phyloP scores from a whole-genome alignment of 2,329 filamentous ascomycete species.

The Ascochyta lentis region DNA sequence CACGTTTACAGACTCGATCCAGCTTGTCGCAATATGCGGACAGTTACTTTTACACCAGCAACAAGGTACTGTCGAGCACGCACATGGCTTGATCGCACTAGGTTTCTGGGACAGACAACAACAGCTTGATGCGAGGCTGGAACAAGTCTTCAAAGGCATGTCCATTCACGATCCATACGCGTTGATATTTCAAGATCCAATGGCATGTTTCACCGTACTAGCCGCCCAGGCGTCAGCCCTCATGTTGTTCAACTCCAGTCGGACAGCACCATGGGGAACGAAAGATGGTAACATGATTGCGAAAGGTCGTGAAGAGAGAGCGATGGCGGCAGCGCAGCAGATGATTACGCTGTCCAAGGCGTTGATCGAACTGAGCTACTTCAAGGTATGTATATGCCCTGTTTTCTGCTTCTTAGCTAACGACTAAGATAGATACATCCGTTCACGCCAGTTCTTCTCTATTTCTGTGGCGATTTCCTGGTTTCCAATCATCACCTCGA shows the following conservation, averaged over 20 bases:
- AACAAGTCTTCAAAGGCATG: constrained; percentile 2
- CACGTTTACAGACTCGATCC: constrained; percentile 9
- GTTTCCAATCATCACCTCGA: neutral
- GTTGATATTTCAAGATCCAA: constrained; percentile 4
- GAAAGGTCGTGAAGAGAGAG: neutral
- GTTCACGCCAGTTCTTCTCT: constrained; percentile 6
- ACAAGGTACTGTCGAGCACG: constrained; percentile 5
- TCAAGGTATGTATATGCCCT: neutral
- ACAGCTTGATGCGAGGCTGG: constrained; percentile 2
- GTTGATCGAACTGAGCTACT: constrained; percentile 5
- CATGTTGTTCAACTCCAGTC: constrained; percentile 1
- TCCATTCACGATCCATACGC: constrained; percentile 6
- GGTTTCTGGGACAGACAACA: constrained; percentile 6
- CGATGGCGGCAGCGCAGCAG: constrained; percentile 2
- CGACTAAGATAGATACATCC: neutral
- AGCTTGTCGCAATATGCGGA: constrained; percentile 3
- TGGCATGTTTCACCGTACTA: constrained; percentile 5
- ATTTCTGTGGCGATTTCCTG: constrained; percentile 3
- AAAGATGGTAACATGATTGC: neutral
- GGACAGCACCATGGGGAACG: constrained; percentile 6
- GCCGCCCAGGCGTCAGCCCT: constrained; percentile 1
- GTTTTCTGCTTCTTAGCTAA: neutral
- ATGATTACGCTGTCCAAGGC: constrained; percentile 4
- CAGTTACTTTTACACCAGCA: constrained; percentile 4
- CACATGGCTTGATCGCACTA: constrained; percentile 1